These are phyloP conservation scores for Oemleria cerasiformis DNA, from an alignment of 306 rosid genomes.

Conservation along the genomic window DNA sequence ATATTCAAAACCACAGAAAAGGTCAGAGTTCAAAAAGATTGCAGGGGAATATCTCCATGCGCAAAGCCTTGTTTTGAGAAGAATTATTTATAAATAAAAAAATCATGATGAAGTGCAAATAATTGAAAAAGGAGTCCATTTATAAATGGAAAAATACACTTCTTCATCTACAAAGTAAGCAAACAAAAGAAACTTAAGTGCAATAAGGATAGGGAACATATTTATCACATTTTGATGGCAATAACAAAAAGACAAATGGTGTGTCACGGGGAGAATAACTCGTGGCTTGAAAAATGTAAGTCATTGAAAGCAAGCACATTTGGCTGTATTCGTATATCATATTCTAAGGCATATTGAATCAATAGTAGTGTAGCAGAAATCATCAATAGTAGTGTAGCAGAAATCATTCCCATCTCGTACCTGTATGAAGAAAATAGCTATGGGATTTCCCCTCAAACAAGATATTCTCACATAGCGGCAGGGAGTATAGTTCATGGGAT, in stretches of 20 bases:
- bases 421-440: constrained; percentile 92
- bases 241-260: background rate
- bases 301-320: background rate
- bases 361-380: constrained; percentile 8
- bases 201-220: background rate
- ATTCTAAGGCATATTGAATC: background rate
- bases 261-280: background rate
- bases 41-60: too few relatives aligned
- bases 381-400: constrained; percentile 3
- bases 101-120: too few relatives aligned
- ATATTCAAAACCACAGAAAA: background rate
- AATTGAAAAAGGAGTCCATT: background rate
- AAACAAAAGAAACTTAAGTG: background rate
- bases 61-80: background rate
- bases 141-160: background rate
- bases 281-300: background rate
- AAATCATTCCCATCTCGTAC: constrained; percentile 31
- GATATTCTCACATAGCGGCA: constrained; percentile 87
- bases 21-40: background rate
- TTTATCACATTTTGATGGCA: background rate
- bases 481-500: constrained; percentile 88
- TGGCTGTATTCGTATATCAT: background rate
- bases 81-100: background rate
- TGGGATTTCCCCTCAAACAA: constrained; percentile 95
- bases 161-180: background rate